Conservation (phyloP, 2,329 filamentous ascomycete species). For the Colletotrichum aenigma region DNA sequence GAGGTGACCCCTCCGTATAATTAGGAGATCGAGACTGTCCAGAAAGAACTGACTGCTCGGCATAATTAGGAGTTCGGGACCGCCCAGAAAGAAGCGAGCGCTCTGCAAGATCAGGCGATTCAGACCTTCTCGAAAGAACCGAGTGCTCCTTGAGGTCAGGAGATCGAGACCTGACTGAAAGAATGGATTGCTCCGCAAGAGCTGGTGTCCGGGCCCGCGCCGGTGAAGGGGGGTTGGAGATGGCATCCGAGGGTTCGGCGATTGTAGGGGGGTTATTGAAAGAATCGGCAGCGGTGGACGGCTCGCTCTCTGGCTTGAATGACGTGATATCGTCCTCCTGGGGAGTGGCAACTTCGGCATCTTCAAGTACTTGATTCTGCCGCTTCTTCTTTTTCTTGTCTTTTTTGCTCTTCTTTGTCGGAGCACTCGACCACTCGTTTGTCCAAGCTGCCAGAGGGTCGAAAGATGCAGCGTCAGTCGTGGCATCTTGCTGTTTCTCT, state of each 20-base stretch:
- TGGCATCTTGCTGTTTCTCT: background rate
- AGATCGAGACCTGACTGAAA: background rate
- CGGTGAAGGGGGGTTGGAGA: background rate
- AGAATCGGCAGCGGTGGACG: background rate
- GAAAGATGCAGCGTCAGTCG: no score
- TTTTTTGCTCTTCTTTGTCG: constrained; percentile 33
- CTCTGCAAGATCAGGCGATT: background rate
- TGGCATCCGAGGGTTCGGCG: background rate
- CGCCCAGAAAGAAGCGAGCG: background rate
- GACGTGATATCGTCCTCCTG: background rate
- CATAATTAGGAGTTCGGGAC: background rate
- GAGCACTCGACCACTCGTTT: background rate
- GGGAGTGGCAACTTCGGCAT: background rate
- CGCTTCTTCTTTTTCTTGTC: constrained; percentile 40
- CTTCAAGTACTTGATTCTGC: background rate
- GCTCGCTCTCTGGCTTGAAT: background rate
- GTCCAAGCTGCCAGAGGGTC: background rate
- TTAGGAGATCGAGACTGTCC: background rate
- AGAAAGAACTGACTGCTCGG: background rate
- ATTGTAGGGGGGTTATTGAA: background rate
- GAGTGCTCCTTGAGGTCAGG: background rate
- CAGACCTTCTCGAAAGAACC: background rate
- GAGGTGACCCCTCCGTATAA: background rate
- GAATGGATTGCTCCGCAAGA: background rate
- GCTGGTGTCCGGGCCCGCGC: background rate